Evolutionary conservation across 805 yeast species (phyloP), one percentile per base, ranked within the genome.

Genomic region (Hanseniaspora guilliermondii): DNA sequence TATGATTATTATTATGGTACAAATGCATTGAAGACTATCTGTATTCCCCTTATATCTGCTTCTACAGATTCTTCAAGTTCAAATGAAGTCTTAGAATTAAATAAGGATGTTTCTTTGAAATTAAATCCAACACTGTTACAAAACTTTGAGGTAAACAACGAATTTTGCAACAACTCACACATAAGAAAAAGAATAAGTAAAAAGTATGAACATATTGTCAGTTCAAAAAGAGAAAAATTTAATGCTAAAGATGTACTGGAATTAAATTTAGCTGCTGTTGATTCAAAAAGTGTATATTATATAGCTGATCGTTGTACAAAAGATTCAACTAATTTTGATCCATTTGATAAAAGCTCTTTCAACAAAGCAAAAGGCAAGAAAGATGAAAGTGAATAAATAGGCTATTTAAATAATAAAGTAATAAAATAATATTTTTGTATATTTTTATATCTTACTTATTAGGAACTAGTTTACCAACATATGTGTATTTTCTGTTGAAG

Each of bases 401-500:
- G 14, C n/a, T 17, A 48, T 39, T 25, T 27, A 16, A 47, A 8
- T 36, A 36, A 2, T 36, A n/a, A n/a, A n/a, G n/a, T n/a, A n/a
- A n/a, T n/a, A n/a, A n/a, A n/a, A n/a, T n/a, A n/a, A n/a, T n/a
- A n/a, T n/a, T n/a, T n/a, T n/a, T n/a, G n/a, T n/a, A n/a, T n/a
- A n/a, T n/a, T n/a, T n/a, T n/a, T 12, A 16, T 19, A 32, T 30
- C 7, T 46, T n/a, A 53, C 17, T 39, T 46, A 49, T 70, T 78
- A 9, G 75, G 68, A 8, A 78, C 76, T 47, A 88, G 72, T 33
- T 77, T 75, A 1, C 98, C 98, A 39, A 88, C 85, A 22, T 79
- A 73, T 1, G 85, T 80, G 64, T 93, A 93, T 72, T 93, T 93
- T 60, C 77, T 78, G 52, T 74, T 80, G 64, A 93, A 91, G 67